These are phyloP conservation scores for Buxus sempervirens DNA, from an alignment of 164 flowering plant species.

Conservation along the genomic window DNA sequence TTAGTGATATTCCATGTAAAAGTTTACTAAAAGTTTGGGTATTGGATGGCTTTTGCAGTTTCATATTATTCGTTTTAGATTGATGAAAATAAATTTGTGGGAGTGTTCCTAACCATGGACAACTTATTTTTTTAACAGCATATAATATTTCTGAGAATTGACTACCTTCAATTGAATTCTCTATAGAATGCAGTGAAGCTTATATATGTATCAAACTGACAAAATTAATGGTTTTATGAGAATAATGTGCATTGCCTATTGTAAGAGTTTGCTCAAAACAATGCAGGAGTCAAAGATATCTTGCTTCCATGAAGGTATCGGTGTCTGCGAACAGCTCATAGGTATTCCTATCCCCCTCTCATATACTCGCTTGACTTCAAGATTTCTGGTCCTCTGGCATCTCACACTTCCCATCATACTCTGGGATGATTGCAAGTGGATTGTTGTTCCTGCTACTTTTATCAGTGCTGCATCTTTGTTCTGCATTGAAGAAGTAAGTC, in stretches of 20 bases:
- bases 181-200: no score
- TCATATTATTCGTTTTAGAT: no score
- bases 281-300: conserved; percentile 76
- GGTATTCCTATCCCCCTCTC: conserved; percentile 96
- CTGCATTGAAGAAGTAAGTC: conserved; percentile 92
- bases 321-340: conserved; percentile 79
- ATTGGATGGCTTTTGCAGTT: background rate
- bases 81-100: no score
- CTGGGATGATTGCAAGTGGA: conserved; percentile 98
- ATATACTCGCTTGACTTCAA: conserved; percentile 90
- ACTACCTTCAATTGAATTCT: no score
- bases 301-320: conserved; percentile 86
- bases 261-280: background rate
- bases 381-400: conserved; percentile 95
- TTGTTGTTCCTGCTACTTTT: conserved; percentile 94
- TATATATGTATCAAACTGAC: no score
- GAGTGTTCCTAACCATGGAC: no score
- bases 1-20: background rate
- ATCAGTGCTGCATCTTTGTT: conserved; percentile 95
- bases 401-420: conserved; percentile 88
- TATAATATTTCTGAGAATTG: no score
- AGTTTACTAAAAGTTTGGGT: background rate
- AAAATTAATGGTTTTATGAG: no score
- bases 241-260: background rate
- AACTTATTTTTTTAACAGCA: no score